Base-by-base conservation (phyloP, 2,329 filamentous ascomycete genomes). In the Aspergillus cejpii region DNA sequence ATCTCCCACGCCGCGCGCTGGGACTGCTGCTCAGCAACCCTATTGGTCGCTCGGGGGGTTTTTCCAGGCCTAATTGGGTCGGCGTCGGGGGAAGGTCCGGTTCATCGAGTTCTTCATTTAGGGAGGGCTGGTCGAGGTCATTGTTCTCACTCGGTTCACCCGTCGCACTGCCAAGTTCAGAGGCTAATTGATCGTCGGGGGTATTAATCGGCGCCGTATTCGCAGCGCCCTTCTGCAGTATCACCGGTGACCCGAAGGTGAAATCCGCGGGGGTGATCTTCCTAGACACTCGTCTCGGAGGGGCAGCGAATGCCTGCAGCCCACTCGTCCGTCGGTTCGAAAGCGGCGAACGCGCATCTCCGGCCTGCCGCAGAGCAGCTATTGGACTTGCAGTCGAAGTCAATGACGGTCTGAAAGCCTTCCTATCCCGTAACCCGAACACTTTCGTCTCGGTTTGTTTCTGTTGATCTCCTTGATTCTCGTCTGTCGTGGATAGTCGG, bases 81-180 rank as follows among this genome's bases (percentile, higher is more conserved):
- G 68, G 68, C 6, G 68, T 71, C n/a, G 68, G 67, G 11, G 83
- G 83, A 4, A 86, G 70, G 38, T 84, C 80, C 1, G 81, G 81
- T 54, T 85, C 80, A 12, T 73, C 72, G n/a, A 60, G 51, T 5
- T 63, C 63, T 8, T 61, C 57, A 14, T 59, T 53, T 43, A 59
- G 45, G 6, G 56, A 51, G 21, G 44, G 44, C 33, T 49, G 45
- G 23, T 50, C 56, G 4, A 54, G 41, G 15, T 56, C 51, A 12
- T 43, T 39, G 14, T 47, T 47, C 27, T 51, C 33, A 28, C 57
- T 54, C 10, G 44, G 20, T 31, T 56, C 58, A 33, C 49, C 54
- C 21, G 59, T 62, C n/a, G 57, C 63, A 15, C 58, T 59, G 17
- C 54, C 61, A 26, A 65, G 36, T 40, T 65, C 65, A 28, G 50